Evolutionary conservation across 2,329 filamentous ascomycete species (phyloP), one percentile per base, ranked within the genome.

Genomic region (Xylariaceae sp.): DNA sequence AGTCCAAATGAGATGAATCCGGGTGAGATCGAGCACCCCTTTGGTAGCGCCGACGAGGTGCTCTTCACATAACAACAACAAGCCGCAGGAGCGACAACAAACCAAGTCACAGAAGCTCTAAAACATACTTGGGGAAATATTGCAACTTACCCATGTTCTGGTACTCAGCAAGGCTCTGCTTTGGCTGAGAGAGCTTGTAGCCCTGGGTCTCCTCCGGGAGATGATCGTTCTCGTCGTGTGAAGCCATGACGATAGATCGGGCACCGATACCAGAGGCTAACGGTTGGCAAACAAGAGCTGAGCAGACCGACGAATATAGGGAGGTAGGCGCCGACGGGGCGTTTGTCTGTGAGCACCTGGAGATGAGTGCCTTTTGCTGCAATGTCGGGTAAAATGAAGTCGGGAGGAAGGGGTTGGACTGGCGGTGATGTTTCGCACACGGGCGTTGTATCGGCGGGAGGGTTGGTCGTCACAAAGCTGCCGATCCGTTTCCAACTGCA

Each of bases 131-230:
- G 22, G 7, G 54, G 40, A 45, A 53, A 41, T 50, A 33, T 42
- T 48, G 47, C 42, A 53, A 79, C 89, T 68, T 79, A 96, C 91
- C 94, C 75, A 99, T 88, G 72, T 96, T 81, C 69, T 93, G 82
- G 76, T 97, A 97, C 74, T 97, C 89, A 60, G 93, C 89, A 68
- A 99, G 81, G 64, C 90, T 95, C 83, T 97, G 96, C 87, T 97
- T 97, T 58, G 81, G 81, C 83, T 97, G 90, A 63, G 90, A 92
- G 69, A 97, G 88, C 84, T 95, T 97, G 87, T 97, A 97, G 71
- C 93, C 93, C 76, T 92, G 87, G 61, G 92, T 97, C 76, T 87
- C 82, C 77, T 94, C 89, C 59, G 90, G 87, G 73, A 88, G 79
- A 62, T 93, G 84, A 67, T 97, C 93, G 57, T 96, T 90, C 12